Evolutionary conservation across 495 filamentous ascomycete genomes (phyloP), one percentile per base, ranked within the genome.

Genomic region (Cladorrhinum samala): DNA sequence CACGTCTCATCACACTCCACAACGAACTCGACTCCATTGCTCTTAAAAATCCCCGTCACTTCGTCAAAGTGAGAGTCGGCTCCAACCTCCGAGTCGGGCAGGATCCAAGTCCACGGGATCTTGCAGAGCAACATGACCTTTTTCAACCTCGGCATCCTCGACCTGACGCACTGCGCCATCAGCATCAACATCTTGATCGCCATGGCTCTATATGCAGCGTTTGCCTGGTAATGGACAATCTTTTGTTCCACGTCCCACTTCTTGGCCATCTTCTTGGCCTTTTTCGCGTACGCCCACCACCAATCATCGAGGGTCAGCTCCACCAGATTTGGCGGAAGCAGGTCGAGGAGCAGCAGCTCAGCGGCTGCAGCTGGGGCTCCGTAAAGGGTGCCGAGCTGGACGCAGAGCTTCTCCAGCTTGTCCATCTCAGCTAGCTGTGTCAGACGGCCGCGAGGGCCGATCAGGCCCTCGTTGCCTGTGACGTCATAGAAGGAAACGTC

Each of bases 221-320:
- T 45, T 7, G 27, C 8, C 19, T 44, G 16, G 54, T 66, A 68
- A 53, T 68, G 56, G 2, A 3, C 18, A 1, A 66, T 43, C 51
- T 55, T 63, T 4, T 61, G 11, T n/a, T 9, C 2, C 7, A 19
- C 14, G 3, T 6, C n/a, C 65, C 65, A 66, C 19, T 49, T 27
- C 0, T 33, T 33, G 5, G 56, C 51, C 46, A 68, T 55, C 0
- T 19, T 33, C 14, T 57, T 44, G 49, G 49, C 55, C 23, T 43
- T 46, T 7, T 50, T 20, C 5, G 49, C 40, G 50, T 58, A 58
- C 39, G 36, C 33, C 64, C 64, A 69, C 66, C 66, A 67, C 60
- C 58, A 69, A 50, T 69, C 66, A 33, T 67, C 64, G 17, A 69
- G 56, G 1, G 60, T 56, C 6, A 69, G 51, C 49, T 66, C 62